Evolutionary conservation across 2,329 filamentous ascomycete genomes (phyloP).

Genomic region (Scedosporium boydii): DNA sequence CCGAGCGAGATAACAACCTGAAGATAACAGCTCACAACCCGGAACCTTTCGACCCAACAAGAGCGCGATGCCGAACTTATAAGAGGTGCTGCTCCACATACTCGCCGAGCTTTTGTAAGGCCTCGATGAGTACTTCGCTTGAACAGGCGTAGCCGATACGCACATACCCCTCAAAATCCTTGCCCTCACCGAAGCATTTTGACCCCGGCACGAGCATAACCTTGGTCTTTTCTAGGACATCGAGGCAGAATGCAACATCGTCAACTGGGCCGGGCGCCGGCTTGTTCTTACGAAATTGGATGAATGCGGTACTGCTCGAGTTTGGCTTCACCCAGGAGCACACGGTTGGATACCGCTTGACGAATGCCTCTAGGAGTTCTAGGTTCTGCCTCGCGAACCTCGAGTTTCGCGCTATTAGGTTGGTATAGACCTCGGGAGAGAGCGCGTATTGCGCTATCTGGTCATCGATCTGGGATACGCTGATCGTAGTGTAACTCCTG

Average conservation of each 20-base stretch:
- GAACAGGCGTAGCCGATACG: slow-evolving; percentile 68
- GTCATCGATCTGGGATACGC: slow-evolving; percentile 76
- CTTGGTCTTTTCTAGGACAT: slow-evolving; percentile 57
- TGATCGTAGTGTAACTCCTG: slow-evolving; percentile 79
- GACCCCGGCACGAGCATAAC: slow-evolving; percentile 68
- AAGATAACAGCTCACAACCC: too few species aligned
- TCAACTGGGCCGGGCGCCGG: slow-evolving; percentile 45
- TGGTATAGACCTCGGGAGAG: slow-evolving; percentile 30
- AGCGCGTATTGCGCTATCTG: slow-evolving; percentile 68
- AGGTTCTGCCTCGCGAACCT: slow-evolving; percentile 59
- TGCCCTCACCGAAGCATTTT: slow-evolving; percentile 57
- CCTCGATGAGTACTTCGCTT: slow-evolving; percentile 59
- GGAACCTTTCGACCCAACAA: neutral
- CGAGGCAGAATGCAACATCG: slow-evolving; percentile 61
- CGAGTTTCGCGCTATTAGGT: slow-evolving; percentile 47
- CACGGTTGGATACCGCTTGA: slow-evolving; percentile 52
- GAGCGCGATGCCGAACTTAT: neutral
- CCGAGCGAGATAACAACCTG: too few species aligned
- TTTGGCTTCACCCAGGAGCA: slow-evolving; percentile 65
- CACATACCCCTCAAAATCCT: slow-evolving; percentile 65
- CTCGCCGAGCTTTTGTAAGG: slow-evolving; percentile 38
- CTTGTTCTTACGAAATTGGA: slow-evolving; percentile 51
- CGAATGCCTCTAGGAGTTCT: slow-evolving; percentile 54
- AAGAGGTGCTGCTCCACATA: slow-evolving; percentile 22
- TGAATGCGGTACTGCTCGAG: slow-evolving; percentile 71